Percentiles rank a stretch among this genome's conserved stretches.
Evolutionary conservation across 2,329 filamentous ascomycete species (phyloP).

Genomic region (Venturia effusa): DNA sequence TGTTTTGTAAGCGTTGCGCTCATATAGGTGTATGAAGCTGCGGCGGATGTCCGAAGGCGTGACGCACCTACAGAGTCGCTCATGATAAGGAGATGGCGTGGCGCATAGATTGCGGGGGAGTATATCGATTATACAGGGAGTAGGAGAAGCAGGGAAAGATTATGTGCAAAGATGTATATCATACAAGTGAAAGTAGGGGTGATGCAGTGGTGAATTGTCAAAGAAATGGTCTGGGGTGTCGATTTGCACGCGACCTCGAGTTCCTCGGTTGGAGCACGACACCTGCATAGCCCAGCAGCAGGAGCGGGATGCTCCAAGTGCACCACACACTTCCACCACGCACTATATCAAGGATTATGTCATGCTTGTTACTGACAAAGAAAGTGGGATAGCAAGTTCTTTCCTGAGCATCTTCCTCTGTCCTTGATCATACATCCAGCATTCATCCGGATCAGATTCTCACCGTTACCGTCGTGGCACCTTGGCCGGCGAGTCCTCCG

Average conservation of each 20-base stretch:
- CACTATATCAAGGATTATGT: too few species aligned
- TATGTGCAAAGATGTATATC: neutral
- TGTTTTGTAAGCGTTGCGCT: constrained; percentile 5
- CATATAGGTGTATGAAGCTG: constrained; percentile 9
- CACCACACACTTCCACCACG: too few species aligned
- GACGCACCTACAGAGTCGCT: constrained; percentile 31
- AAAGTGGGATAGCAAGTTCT: too few species aligned
- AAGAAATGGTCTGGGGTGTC: neutral
- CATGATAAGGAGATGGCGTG: constrained; percentile 17
- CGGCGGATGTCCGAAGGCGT: neutral
- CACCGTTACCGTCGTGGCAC: too few species aligned
- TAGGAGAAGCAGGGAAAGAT: neutral
- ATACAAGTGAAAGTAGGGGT: neutral
- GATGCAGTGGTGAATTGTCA: neutral
- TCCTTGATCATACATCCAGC: too few species aligned
- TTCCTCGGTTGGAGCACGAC: neutral
- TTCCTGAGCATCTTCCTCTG: too few species aligned
- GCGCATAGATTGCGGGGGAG: neutral
- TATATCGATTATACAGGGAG: neutral
- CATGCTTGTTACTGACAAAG: too few species aligned
- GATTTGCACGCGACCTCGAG: neutral
- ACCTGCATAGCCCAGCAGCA: neutral
- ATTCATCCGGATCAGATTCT: too few species aligned
- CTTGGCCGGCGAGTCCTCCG: too few species aligned
- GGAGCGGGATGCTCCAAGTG: too few species aligned